Percentiles rank a stretch among this genome's conserved stretches.
Evolutionary conservation across 2,329 filamentous ascomycete genomes (phyloP).

Genomic region (Aspergillus spinulosporus): DNA sequence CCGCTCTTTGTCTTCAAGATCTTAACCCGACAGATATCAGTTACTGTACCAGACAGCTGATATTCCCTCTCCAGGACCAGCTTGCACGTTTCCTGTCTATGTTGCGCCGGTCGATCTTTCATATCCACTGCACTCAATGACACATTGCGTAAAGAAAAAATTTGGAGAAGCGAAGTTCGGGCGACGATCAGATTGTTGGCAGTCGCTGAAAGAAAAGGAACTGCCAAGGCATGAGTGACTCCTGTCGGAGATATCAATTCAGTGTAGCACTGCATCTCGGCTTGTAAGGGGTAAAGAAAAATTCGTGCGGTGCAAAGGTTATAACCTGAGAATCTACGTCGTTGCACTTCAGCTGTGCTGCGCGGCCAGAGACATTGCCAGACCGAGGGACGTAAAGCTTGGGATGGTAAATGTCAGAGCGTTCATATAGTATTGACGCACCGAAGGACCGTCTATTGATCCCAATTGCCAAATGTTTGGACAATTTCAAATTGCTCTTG

Average conservation of each 20-base stretch:
- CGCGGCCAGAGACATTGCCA: constrained; percentile 14
- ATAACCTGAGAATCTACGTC: constrained; percentile 2
- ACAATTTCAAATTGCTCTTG: too few species aligned
- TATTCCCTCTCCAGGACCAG: constrained; percentile 85
- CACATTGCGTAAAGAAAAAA: constrained; percentile 74
- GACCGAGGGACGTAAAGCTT: not conserved
- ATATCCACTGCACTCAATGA: constrained; percentile 14
- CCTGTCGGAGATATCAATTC: constrained; percentile 93
- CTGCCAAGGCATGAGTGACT: constrained; percentile 79
- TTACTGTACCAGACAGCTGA: constrained; percentile 78
- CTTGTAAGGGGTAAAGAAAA: not conserved
- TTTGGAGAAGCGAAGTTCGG: constrained; percentile 87
- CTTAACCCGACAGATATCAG: constrained; percentile 76
- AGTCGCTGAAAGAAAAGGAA: constrained; percentile 74
- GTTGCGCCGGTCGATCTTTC: not conserved
- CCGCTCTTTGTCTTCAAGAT: constrained; percentile 71
- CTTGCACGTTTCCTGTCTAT: constrained; percentile 55
- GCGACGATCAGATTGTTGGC: constrained; percentile 86
- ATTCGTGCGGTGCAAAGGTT: not conserved
- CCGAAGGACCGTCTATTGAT: too few species aligned
- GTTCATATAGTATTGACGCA: too few species aligned
- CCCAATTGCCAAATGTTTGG: not conserved
- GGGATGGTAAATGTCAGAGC: not conserved
- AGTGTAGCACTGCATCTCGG: constrained; percentile 90
- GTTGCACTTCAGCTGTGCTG: constrained; percentile 16